Evolutionary conservation across 2,329 filamentous ascomycete genomes (phyloP), one percentile per base, ranked within the genome.

Genomic region (Xylariomycetidae sp.): DNA sequence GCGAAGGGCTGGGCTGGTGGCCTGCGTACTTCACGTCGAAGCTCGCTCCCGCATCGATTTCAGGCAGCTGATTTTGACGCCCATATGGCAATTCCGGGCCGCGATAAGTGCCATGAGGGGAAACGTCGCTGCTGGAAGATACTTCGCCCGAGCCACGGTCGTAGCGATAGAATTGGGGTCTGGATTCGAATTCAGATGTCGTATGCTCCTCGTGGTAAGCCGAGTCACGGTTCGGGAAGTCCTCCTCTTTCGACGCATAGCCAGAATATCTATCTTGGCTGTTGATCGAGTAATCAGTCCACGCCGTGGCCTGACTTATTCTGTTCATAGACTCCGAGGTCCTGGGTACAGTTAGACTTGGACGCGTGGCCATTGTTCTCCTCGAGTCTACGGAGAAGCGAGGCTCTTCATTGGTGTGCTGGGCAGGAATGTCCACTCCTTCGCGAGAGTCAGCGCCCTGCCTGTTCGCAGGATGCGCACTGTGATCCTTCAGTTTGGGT

Each of bases 231-330:
- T 43, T 39, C 27, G 44, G 48, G 13, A 50, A 32, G 32, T 44
- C 40, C 15, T 30, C 42, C 19, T 54, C 47, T 17, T 43, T 44
- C 15, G 45, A 40, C 15, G 44, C 51, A 32, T 52, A 54, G 12
- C 58, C 54, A 5, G 57, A 59, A 23, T 50, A 52, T 13, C 58
- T 58, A 19, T 72, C 68, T 14, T 60, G 63, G 37, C 70, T 76
- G 12, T 72, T 71, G 8, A 77, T 58, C 0, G 74, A 75, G 39
- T 72, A 69, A 47, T 79, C 74, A 17, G 74, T 78, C 74, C 74
- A 79, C n/a, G 65, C 60, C 2, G 74, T 76, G 34, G 70, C 67
- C 30, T 74, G 70, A 41, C 74, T 78, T 14, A 59, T 55, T 23
- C 73, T 63, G 38, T 75, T 61, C 38, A 59, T 54, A 25, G 64